Evolutionary conservation across 129 eudicot genomes (phyloP).

Genomic region (Centaurea solstitialis): DNA sequence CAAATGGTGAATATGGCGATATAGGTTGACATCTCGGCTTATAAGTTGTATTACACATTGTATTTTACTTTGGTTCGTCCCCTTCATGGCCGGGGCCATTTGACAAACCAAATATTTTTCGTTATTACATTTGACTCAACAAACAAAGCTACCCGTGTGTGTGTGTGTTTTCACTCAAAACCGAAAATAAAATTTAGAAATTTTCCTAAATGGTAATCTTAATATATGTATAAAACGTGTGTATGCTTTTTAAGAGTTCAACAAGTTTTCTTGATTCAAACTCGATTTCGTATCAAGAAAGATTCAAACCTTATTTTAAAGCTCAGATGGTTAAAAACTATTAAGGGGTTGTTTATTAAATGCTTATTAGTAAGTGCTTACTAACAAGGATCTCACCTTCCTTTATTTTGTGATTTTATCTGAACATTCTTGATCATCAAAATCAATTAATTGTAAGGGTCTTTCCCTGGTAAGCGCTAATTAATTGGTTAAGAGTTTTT

Average conservation of each 20-base stretch:
- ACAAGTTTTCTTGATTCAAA: not conserved
- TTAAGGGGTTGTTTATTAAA: too few species aligned
- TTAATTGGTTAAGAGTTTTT: too few species aligned
- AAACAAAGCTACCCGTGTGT: not conserved
- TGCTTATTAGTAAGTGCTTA: too few species aligned
- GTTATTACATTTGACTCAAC: not conserved
- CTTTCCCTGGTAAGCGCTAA: too few species aligned
- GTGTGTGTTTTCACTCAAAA: not conserved
- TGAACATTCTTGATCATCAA: too few species aligned
- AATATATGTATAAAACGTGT: too few species aligned
- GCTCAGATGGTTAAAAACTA: not conserved
- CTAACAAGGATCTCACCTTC: too few species aligned
- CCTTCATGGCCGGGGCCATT: not conserved
- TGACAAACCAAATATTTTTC: not conserved
- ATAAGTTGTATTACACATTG: not conserved
- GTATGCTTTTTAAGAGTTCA: not conserved
- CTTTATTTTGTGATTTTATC: too few species aligned
- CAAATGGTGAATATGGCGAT: not conserved
- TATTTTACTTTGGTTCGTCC: not conserved
- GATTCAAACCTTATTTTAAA: not conserved
- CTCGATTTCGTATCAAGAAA: not conserved
- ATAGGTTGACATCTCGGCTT: not conserved
- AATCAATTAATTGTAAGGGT: too few species aligned
- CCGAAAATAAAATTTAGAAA: not conserved
- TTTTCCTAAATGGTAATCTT: not conserved